Evolutionary conservation across 2,329 filamentous ascomycete species (phyloP), one percentile per base, ranked within the genome.

Genomic region (Corinectria fuckeliana): DNA sequence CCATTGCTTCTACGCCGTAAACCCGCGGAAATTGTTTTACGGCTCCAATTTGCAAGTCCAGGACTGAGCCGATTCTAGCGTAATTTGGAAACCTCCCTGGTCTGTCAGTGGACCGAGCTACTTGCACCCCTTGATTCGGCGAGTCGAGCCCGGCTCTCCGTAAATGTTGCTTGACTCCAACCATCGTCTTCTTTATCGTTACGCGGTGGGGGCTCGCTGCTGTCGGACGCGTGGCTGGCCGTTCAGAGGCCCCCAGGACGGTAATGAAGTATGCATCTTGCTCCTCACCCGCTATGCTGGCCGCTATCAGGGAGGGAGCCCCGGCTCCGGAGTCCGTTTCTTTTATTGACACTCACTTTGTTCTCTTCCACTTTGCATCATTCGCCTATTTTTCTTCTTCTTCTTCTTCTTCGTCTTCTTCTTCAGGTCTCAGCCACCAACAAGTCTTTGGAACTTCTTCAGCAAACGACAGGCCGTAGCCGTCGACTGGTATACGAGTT

Each of bases 151-250:
- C 38, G 38, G 5, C 38, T 23, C 9, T 25, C 23, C 11, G 8
- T n/a, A 36, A n/a, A 36, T n/a, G 42, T 42, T 20, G 25, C 13
- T 51, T 18, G 25, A 51, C 16, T 32, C 39, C 32, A 38, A 50
- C 21, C 28, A 44, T 32, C 38, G 36, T 25, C 14, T 23, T 16
- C 11, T 53, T 45, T 26, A 53, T 54, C 50, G 44, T 39, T 45
- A 36, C 50, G 26, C n/a, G 34, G 56, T 54, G 56, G 50, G 50
- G 56, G 30, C 51, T 49, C 18, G 28, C 47, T 18, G 36, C 36
- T 42, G 44, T 39, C 49, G 56, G 56, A 30, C 56, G 49, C 56
- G 56, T 48, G 56, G 55, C 55, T 49, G 39, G 30, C 42, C 20
- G 18, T 16, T 26, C 32, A 41, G 18, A 23, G 26, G 32, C 47